Percentiles rank a stretch among this genome's conserved stretches.
Conservation (phyloP, 139 green algal species). For the Parachlorella kessleri region DNA sequence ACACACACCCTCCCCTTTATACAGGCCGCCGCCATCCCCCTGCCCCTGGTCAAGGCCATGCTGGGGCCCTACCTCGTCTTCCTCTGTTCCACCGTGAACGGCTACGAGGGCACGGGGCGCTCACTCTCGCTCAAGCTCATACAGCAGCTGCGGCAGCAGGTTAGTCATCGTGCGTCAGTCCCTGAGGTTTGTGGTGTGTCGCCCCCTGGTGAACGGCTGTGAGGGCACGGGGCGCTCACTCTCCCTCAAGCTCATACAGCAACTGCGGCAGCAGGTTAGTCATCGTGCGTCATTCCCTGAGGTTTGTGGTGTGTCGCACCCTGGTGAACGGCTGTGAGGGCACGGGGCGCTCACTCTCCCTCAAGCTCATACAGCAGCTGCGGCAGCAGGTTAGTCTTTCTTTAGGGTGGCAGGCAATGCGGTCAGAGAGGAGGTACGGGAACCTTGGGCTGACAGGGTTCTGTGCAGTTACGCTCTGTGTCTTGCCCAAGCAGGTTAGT, state of each 20-base stretch:
- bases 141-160: conserved; percentile 82
- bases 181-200: no score
- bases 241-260: conserved; percentile 95
- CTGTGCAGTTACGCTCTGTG: no score
- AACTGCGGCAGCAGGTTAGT: conserved; percentile 74
- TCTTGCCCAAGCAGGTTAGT: no score
- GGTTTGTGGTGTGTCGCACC: no score
- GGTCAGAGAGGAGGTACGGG: no score
- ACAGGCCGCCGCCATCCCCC: conserved; percentile 91
- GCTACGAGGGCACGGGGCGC: conserved; percentile 97
- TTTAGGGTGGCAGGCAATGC: no score
- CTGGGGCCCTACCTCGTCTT: conserved; percentile 98
- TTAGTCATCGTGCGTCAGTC: not conserved
- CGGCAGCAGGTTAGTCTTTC: conserved; percentile 45
- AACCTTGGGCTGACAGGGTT: no score
- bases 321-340: conserved; percentile 96
- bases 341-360: conserved; percentile 90
- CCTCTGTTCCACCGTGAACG: conserved; percentile 95
- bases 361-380: conserved; percentile 97
- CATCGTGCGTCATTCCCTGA: no score
- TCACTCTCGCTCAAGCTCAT: conserved; percentile 96
- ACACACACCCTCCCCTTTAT: conserved; percentile 25
- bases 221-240: conserved; percentile 96
- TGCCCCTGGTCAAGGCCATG: conserved; percentile 92
- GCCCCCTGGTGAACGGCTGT: conserved; percentile 95